These are phyloP conservation scores for Colletotrichum orchidophilum DNA, from an alignment of 2,329 filamentous ascomycete genomes.

Conservation along the genomic window DNA sequence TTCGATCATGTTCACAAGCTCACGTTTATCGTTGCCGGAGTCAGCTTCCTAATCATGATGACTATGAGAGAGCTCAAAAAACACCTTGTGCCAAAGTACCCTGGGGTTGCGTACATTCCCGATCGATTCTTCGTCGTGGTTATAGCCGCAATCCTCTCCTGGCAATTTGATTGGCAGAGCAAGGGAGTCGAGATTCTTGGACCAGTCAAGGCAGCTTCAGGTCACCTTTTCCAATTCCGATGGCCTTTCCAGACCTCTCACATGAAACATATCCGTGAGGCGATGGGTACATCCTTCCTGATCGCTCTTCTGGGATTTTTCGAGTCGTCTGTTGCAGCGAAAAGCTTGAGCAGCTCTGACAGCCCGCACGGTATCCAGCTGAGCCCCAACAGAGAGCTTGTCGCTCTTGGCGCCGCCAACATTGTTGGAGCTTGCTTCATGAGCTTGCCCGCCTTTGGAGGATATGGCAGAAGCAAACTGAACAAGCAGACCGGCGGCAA, in stretches of 20 bases:
- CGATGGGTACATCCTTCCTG: conserved; percentile 90
- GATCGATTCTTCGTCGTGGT: conserved; percentile 93
- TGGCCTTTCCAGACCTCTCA: conserved; percentile 84
- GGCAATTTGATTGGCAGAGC: conserved; percentile 79
- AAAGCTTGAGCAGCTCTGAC: conserved; percentile 78
- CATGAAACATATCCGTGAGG: conserved; percentile 83
- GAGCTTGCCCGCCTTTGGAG: conserved; percentile 92
- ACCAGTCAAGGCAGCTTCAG: conserved; percentile 77
- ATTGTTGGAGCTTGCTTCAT: conserved; percentile 92
- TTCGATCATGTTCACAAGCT: conserved; percentile 73
- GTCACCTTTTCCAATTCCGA: conserved; percentile 79
- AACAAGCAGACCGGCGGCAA: conserved; percentile 91
- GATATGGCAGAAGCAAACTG: conserved; percentile 95
- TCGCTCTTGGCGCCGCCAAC: conserved; percentile 91
- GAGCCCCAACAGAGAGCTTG: conserved; percentile 91
- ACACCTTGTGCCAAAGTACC: conserved; percentile 80
- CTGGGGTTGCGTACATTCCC: conserved; percentile 85
- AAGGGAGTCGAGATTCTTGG: conserved; percentile 87
- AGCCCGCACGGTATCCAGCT: conserved; percentile 82
- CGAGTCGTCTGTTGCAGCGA: conserved; percentile 95
- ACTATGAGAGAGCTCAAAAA: conserved; percentile 86
- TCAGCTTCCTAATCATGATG: conserved; percentile 90
- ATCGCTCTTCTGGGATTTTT: conserved; percentile 98
- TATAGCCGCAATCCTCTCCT: conserved; percentile 82
- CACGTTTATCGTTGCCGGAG: conserved; percentile 79